These are phyloP conservation scores for Magnaporthales sp. DNA, from an alignment of 2,329 filamentous ascomycete genomes.

Conservation along the genomic window DNA sequence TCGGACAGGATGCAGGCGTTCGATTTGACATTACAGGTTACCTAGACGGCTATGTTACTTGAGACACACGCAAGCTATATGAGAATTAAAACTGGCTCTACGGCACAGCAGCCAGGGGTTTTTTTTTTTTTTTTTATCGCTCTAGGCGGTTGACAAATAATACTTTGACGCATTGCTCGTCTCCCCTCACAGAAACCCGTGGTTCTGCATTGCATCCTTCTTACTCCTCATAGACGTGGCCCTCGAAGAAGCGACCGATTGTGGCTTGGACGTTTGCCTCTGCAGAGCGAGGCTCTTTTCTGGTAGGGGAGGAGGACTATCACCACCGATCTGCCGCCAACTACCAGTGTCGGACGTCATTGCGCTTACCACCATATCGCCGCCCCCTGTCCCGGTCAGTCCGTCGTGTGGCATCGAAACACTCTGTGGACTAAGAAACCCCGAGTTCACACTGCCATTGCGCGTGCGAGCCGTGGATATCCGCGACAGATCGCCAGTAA, in stretches of 20 bases:
- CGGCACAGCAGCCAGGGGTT: not conserved
- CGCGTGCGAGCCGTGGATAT: not conserved
- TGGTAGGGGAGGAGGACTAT: not conserved
- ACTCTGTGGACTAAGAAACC: not conserved
- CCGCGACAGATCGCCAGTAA: not conserved
- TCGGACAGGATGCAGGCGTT: not conserved
- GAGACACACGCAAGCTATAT: not conserved
- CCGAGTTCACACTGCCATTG: not conserved
- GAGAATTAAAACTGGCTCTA: not conserved
- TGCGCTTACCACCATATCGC: not conserved
- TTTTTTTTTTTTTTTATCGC: not conserved
- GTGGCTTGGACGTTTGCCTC: not conserved
- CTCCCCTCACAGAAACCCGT: not conserved
- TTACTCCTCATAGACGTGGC: not conserved
- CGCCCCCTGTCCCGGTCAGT: not conserved
- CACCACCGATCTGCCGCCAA: not conserved
- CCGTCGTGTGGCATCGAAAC: not conserved
- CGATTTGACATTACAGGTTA: not conserved
- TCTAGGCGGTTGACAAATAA: not conserved
- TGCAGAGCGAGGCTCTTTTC: not conserved
- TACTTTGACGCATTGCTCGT: not conserved
- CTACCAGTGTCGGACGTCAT: not conserved
- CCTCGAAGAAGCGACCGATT: not conserved
- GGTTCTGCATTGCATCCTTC: not conserved
- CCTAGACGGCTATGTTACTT: not conserved